Conservation (phyloP, 2,329 filamentous ascomycete species). For the Podosphaera fusca region DNA sequence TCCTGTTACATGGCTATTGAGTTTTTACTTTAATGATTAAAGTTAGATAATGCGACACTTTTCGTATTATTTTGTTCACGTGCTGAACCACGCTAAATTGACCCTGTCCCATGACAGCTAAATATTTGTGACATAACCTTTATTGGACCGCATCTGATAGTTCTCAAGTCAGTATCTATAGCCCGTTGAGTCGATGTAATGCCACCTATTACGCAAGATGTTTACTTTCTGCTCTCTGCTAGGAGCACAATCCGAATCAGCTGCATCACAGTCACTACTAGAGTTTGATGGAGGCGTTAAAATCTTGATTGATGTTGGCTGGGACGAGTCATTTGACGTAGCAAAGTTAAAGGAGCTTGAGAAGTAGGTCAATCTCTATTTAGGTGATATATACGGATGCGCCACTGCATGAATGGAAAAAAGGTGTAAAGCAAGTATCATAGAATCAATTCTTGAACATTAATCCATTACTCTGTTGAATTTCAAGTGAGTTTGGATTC, state of each 20-base stretch:
- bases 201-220: constrained; percentile 30
- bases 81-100: no score
- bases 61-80: no score
- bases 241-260: constrained; percentile 68
- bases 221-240: constrained; percentile 89
- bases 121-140: no score
- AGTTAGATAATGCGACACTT: no score
- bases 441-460: constrained; percentile 9
- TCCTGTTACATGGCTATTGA: no score
- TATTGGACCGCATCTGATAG: no score
- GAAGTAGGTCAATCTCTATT: constrained; percentile 33
- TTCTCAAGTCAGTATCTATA: background rate
- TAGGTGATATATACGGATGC: background rate
- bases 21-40: no score
- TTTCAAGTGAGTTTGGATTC: background rate
- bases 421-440: constrained; percentile 12
- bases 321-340: constrained; percentile 78
- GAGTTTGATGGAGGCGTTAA: constrained; percentile 95
- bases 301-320: constrained; percentile 80
- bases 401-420: constrained; percentile 1
- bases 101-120: no score
- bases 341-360: constrained; percentile 70
- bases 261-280: constrained; percentile 80
- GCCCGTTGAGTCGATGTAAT: background rate
- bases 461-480: constrained; percentile 4